Base-by-base conservation (phyloP, 2,329 filamentous ascomycete species). In the Penicillium freii region DNA sequence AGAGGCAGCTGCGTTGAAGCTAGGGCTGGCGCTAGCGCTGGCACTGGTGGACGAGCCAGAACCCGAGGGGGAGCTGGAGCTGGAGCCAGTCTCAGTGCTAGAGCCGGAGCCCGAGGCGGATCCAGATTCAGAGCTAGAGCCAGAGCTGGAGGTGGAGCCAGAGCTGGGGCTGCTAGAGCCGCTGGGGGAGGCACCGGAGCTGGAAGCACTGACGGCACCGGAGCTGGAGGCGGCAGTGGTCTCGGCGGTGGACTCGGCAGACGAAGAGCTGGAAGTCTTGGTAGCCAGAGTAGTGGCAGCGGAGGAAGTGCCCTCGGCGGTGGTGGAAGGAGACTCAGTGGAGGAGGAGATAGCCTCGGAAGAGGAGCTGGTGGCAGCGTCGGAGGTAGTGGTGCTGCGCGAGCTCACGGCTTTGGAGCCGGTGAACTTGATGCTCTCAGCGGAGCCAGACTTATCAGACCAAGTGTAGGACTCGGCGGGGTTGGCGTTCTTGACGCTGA, bases 391-490 rank as follows among this genome's bases (percentile, higher is more conserved):
- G 23, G 52, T 47, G 44, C 56, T 49, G 33, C 57, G 54, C 17
- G 59, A 39, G 23, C 25, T 63, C 9, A 61, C 43, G n/a, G 55
- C 40, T 25, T 48, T 47, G 25, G 57, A 55, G 27, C 62, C 66
- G 29, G 54, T 62, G 48, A 63, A 51, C 63, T 87, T 78, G 71
- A 90, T 89, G 75, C 86, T 88, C 66, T 87, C 66, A 78, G 80
- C 89, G 52, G 75, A 77, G 51, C 89, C 89, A 1, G 80, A 78
- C 39, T 77, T 76, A 68, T 89, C 88, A 27, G 79, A 78, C 66
- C 84, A 92, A 45, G 81, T 74, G 70, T 92, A 92, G 65, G 84
- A 82, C 64, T 84, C 84, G 46, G 77, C 80, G 0, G 85, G 84
- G 49, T 79, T 82, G 68, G 82, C 84, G 75, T 83, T 85, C 60